Conservation (phyloP, 768 basidiomycete species). For the Leucogyrophana mollusca region DNA sequence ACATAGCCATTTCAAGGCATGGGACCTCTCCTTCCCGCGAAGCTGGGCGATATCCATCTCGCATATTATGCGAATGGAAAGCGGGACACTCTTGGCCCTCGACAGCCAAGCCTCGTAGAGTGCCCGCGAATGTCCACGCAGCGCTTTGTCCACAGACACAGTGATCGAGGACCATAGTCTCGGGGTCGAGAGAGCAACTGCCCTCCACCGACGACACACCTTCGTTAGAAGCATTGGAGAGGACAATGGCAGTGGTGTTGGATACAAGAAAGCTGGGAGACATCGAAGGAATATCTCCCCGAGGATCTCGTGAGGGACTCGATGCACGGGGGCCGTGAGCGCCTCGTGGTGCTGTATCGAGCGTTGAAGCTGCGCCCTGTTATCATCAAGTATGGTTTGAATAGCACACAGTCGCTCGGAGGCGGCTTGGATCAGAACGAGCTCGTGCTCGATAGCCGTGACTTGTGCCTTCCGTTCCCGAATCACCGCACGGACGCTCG, state of each 20-base stretch:
- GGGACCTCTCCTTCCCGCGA: constrained; percentile 4
- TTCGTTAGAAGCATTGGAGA: constrained; percentile 24
- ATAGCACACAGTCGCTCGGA: constrained; percentile 18
- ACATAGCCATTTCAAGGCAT: constrained; percentile 19
- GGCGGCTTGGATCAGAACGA: constrained; percentile 13
- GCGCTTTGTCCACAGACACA: constrained; percentile 14
- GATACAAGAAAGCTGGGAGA: constrained; percentile 22
- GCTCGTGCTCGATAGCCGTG: constrained; percentile 15
- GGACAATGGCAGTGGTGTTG: constrained; percentile 17
- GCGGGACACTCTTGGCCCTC: constrained; percentile 26
- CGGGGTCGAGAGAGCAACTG: constrained; percentile 28
- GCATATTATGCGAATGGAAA: constrained; percentile 24
- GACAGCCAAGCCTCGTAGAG: constrained; percentile 24
- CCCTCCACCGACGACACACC: constrained; percentile 30
- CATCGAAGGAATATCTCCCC: constrained; percentile 29
- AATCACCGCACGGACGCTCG: constrained; percentile 17
- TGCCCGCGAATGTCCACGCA: constrained; percentile 9
- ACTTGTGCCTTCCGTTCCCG: constrained; percentile 19
- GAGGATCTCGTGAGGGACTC: constrained; percentile 28
- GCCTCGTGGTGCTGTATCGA: constrained; percentile 24
- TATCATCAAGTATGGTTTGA: constrained; percentile 16
- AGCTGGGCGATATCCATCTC: constrained; percentile 14
- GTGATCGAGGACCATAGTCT: constrained; percentile 30
- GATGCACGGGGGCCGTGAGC: constrained; percentile 15
- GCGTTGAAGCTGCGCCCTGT: constrained; percentile 11